Conservation (phyloP, 768 basidiomycete species). For the Phaeolepiota aurea region DNA sequence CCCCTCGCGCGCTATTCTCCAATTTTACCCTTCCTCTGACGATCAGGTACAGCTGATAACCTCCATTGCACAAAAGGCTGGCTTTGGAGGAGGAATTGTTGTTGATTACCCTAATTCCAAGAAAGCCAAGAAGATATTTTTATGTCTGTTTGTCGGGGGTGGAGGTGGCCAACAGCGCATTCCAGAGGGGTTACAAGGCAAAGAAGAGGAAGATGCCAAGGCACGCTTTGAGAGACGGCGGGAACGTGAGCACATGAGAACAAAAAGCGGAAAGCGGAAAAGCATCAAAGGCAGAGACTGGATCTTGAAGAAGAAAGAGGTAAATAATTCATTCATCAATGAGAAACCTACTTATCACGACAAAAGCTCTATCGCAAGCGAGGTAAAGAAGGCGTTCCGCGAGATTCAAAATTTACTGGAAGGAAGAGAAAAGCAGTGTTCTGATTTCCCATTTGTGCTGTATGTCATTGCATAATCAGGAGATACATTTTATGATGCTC, state of each 20-base stretch:
- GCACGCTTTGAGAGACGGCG: constrained; percentile 74
- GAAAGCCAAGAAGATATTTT: constrained; percentile 90
- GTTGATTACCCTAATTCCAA: constrained; percentile 97
- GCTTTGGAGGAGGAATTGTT: constrained; percentile 93
- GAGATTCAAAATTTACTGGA: constrained; percentile 87
- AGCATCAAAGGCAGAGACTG: constrained; percentile 74
- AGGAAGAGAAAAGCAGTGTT: constrained; percentile 78
- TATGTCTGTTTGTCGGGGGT: constrained; percentile 87
- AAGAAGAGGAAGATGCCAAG: constrained; percentile 45
- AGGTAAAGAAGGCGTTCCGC: constrained; percentile 79
- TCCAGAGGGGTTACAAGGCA: constrained; percentile 71
- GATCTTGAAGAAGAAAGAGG: constrained; percentile 97
- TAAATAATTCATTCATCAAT: constrained; percentile 17
- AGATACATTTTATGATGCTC: too few relatives aligned
- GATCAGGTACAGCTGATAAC: constrained; percentile 96
- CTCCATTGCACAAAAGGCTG: constrained; percentile 84
- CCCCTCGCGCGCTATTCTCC: constrained; percentile 79
- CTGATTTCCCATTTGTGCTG: too few relatives aligned
- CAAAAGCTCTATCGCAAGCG: constrained; percentile 71
- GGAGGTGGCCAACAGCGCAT: constrained; percentile 58
- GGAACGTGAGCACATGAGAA: constrained; percentile 51
- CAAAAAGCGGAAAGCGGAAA: constrained; percentile 63
- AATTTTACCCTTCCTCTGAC: constrained; percentile 96
- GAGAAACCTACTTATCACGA: constrained; percentile 1
- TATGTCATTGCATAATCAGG: too few relatives aligned